phyloP scores from a whole-genome alignment of 768 basidiomycete species.

The Termitomyces sp. region DNA sequence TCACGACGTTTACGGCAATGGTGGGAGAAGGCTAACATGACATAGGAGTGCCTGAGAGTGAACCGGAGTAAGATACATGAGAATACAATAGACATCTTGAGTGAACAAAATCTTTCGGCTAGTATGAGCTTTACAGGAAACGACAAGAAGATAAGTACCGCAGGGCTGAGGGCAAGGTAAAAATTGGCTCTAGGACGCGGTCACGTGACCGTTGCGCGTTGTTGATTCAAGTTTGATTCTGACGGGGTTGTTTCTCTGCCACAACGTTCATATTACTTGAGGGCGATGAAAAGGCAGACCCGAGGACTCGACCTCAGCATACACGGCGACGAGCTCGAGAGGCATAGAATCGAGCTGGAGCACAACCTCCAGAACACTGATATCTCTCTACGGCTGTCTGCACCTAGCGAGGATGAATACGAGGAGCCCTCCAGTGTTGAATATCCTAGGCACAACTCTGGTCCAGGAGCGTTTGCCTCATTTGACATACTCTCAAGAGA shows the following conservation, averaged over 20 bases:
- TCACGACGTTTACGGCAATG: background rate
- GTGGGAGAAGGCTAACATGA: background rate
- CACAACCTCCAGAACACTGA: conserved; percentile 71
- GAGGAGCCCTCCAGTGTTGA: conserved; percentile 53
- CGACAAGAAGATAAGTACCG: background rate
- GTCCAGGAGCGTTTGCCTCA: conserved; percentile 51
- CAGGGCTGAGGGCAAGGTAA: no score
- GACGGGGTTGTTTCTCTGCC: conserved; percentile 7
- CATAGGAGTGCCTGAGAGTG: background rate
- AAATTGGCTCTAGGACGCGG: background rate
- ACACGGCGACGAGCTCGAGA: conserved; percentile 68
- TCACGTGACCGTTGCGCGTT: conserved; percentile 15
- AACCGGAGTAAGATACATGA: no score
- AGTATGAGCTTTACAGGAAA: background rate
- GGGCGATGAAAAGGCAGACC: conserved; percentile 31
- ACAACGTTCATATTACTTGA: conserved; percentile 8
- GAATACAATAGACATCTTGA: background rate
- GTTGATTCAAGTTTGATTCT: conserved; percentile 10
- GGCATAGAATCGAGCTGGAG: conserved; percentile 73
- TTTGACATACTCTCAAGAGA: conserved; percentile 55
- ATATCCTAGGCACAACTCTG: conserved; percentile 65
- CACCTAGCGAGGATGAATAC: conserved; percentile 34
- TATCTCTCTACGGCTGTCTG: conserved; percentile 65
- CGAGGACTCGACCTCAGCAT: conserved; percentile 44
- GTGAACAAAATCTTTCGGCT: background rate